Evolutionary conservation across 176 grass and related monocot species (phyloP), one percentile per base, ranked within the genome.

Genomic region (Triticum dicoccoides): DNA sequence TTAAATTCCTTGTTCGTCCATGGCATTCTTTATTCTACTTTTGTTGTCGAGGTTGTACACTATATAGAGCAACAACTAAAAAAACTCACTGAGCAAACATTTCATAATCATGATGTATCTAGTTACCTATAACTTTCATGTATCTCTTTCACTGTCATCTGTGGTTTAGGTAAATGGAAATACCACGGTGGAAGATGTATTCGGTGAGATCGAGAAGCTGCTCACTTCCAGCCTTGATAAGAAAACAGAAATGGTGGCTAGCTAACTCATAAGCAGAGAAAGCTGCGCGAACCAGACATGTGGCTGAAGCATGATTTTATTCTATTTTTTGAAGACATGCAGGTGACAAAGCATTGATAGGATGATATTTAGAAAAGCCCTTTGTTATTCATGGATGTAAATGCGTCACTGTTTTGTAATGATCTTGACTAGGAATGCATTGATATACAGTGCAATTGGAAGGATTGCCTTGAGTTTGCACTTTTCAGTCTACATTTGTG

Each of bases 181-280:
- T 75, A 59, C 33, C 64, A 41, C 27, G 10, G 93, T 90, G 80
- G 85, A 89, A 12, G 89, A 86, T 69, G 92, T 99, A 14, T 96
- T 99, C 87, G 65, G 92, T 29, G 80, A 94, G 86, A 89, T 99
- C 8, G 83, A 96, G 61, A 90, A 90, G 80, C 90, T 67, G 33
- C 73, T 99, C 51, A 8, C 73, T 65, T 92, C 87, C n/a, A 87
- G 80, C 75, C 80, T 88, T 8, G 64, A 79, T 5, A 94, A 96
- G 88, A 93, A 94, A 93, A 81, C 25, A 58, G 79, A 80, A 85
- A 25, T 45, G 11, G 63, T 88, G 63, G 38, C 82, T 49, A 49
- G 49, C 33, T 59, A 59, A 38, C 33, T 1, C 70, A 11, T 88
- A 71, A 91, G 18, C 41, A 17, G 18, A 30, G 17, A 20, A 80